Evolutionary conservation across 331 rosid species (phyloP).

Genomic region (Pyracantha coccinea): DNA sequence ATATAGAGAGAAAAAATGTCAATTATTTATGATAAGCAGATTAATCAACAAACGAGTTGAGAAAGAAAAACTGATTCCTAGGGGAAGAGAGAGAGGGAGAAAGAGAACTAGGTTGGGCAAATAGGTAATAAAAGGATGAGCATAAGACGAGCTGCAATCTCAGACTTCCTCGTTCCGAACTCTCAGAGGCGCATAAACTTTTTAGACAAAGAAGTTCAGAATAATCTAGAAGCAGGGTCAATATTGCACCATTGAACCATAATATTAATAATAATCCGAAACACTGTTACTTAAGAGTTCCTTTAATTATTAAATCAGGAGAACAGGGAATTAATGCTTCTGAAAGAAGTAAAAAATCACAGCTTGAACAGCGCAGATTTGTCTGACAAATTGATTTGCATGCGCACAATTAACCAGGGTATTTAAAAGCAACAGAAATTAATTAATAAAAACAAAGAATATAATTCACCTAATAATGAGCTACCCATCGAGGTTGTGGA

Average conservation of each 20-base stretch:
- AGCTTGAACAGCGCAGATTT: neutral
- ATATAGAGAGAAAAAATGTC: neutral
- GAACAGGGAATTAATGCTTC: no score
- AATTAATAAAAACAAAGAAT: neutral
- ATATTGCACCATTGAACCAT: no score
- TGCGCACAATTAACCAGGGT: neutral
- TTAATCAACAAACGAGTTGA: neutral
- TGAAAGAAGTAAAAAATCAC: no score
- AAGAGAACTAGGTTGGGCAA: neutral
- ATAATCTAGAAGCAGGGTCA: no score
- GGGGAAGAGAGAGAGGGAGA: neutral
- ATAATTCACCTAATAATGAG: slow-evolving; percentile 36
- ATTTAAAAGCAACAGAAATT: neutral
- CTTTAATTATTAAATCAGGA: no score
- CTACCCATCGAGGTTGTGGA: slow-evolving; percentile 2
- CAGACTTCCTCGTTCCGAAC: neutral
- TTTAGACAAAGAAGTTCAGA: no score
- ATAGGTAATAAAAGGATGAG: neutral
- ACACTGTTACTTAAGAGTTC: no score
- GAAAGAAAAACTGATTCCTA: neutral
- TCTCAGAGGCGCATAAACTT: no score
- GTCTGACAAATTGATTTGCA: neutral
- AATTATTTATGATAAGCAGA: neutral
- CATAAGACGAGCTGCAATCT: neutral
- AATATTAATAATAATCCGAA: no score